Evolutionary conservation across 148 eudicot species (phyloP), one percentile per base, ranked within the genome.

Genomic region (Rhododendron simsii): DNA sequence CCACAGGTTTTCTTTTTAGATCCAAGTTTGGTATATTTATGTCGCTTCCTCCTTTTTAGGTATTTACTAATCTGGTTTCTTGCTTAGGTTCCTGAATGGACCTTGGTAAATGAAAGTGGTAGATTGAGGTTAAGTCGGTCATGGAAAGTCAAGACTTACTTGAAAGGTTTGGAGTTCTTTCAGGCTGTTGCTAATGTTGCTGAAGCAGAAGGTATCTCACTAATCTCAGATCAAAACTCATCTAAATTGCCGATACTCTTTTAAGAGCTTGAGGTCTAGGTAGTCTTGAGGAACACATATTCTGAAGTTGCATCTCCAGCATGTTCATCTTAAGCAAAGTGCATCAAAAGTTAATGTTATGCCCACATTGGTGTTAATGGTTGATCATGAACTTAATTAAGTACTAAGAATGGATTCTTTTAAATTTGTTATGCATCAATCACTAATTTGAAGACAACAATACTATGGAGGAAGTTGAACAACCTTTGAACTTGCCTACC

Each of bases 121-220:
- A 86, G 69, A 39, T 33, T 90, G 87, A 96, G 92, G 93, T 91
- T 96, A 77, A 91, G 90, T 79, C 90, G 94, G 39, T 88, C 96
- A 69, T 95, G 98, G 99, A 96, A 92, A 91, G 98, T 93, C 78
- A 96, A 95, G 92, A 93, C 90, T 71, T 96, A 94, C 81, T 85
- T 87, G 30, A 93, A 92, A 91, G 99, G 99, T 47, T 89, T 96
- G 83, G 98, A 95, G 90, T 92, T 95, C 84, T 95, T 96, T 87
- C 91, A 92, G 83, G 92, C 90, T 82, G 90, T 96, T 51, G 96
- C 97, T 87, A 86, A 88, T 67, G 87, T 96, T 83, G 98, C 99
- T 47, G 99, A 96, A 91, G 89, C 90, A 53, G 96, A 96, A 94
- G 99, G 99, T 96, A 89, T 45, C 12, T 86, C 86, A 30, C 50